Conservation (phyloP, 192 early-diverging fungal species). For the Umbelopsis isabellina region DNA sequence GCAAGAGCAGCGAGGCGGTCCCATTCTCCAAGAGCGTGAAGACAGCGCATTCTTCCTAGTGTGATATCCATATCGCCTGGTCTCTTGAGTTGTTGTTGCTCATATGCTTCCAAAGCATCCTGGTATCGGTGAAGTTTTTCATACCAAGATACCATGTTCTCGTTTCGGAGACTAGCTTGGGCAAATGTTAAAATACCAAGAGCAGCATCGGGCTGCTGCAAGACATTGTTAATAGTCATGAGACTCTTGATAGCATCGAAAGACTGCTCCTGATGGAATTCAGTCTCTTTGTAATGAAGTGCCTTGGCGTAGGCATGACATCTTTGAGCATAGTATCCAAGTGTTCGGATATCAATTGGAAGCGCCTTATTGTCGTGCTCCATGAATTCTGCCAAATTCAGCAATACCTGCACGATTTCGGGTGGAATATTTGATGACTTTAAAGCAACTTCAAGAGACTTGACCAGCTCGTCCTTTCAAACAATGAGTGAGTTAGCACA, state of each 20-base stretch:
- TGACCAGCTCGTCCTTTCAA: slow-evolving; percentile 76
- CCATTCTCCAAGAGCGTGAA: slow-evolving; percentile 94
- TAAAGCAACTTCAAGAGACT: slow-evolving; percentile 80
- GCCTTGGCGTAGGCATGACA: slow-evolving; percentile 98
- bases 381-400: slow-evolving; percentile 98
- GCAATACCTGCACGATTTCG: slow-evolving; percentile 87
- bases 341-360: slow-evolving; percentile 88
- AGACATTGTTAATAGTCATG: slow-evolving; percentile 91
- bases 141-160: slow-evolving; percentile 91
- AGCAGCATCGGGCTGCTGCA: slow-evolving; percentile 96
- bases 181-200: slow-evolving; percentile 93
- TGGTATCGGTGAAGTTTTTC: slow-evolving; percentile 94
- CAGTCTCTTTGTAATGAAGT: slow-evolving; percentile 97
- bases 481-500: neutral
- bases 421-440: slow-evolving; percentile 84
- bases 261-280: slow-evolving; percentile 83
- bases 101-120: slow-evolving; percentile 87
- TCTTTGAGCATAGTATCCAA: slow-evolving; percentile 87
- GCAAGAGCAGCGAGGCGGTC: slow-evolving; percentile 78
- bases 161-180: slow-evolving; percentile 78
- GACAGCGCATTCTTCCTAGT: slow-evolving; percentile 85
- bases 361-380: slow-evolving; percentile 96
- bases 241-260: slow-evolving; percentile 88
- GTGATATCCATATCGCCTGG: slow-evolving; percentile 79
- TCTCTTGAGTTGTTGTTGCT: slow-evolving; percentile 74